Evolutionary conservation across 257 asterid species (phyloP), one percentile per base, ranked within the genome.

Genomic region (Solanum tarapatanum): DNA sequence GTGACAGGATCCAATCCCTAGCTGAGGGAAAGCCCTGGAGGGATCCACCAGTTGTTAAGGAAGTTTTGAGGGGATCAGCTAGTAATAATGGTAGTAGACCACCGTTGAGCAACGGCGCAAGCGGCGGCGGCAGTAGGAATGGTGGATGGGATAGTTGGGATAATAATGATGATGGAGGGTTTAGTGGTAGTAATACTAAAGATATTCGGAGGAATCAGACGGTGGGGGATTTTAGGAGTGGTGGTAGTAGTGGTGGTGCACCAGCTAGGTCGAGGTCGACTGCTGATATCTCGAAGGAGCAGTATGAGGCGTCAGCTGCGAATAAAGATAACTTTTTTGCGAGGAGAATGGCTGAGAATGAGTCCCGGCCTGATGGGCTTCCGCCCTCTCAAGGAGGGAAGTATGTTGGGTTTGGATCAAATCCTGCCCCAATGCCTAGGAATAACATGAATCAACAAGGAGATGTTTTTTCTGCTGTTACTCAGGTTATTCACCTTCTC

Each of bases 361-460:
- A 94, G 88, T 89, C 95, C 1, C 87, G 93, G 84, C 98, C 98
- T 0, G 98, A 94, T 89, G 98, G 99, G 51, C 55, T 96, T 74
- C 98, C 95, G 12, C 99, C 99, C 5, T 95, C 99, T 28, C 95
- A 95, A 88, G 99, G 98, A 12, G 99, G 98, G 83, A 96, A 96
- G 91, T 96, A 94, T 89, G 98, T 96, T 4, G 99, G 99, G 36
- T 96, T 95, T 77, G 98, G 99, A 58, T 94, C 99, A 17, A 92
- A 35, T 88, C 94, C 97, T 12, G 87, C 92, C 8, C 95, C 96
- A 0, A 4, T 91, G 76, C 92, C 91, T 0, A 86, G 89, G 90
- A 93, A 91, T 84, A 84, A 23, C 23, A 51, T 14, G 19, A 73
- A 72, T 73, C 84, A 90, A 9, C 93, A 94, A 74, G 96, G 93